Evolutionary conservation across 2,329 filamentous ascomycete genomes (phyloP).

Genomic region (Exophiala lecanii-corni): DNA sequence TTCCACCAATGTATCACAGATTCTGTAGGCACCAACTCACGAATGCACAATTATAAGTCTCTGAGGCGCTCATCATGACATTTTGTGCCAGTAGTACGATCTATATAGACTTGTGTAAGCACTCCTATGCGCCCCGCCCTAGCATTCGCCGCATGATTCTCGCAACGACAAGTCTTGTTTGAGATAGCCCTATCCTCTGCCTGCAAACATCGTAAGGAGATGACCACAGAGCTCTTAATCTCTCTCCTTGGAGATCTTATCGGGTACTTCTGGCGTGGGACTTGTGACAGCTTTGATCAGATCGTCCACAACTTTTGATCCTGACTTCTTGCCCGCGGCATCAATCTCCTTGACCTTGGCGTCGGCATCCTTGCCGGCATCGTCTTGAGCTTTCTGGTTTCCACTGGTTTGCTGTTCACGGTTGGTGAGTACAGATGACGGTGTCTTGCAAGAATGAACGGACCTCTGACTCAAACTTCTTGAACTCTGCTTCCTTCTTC

Average conservation of each 20-base stretch:
- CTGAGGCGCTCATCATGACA: no score
- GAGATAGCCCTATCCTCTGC: no score
- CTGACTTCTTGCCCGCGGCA: conserved; percentile 71
- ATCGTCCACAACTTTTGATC: conserved; percentile 74
- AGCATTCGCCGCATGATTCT: no score
- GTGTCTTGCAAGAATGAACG: conserved; percentile 4
- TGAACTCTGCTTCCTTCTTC: conserved; percentile 89
- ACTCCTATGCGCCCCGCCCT: no score
- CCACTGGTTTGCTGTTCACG: conserved; percentile 79
- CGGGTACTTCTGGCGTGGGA: conserved; percentile 67
- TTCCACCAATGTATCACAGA: no score
- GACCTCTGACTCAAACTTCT: conserved; percentile 83
- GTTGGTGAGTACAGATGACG: conserved; percentile 5
- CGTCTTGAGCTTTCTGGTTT: conserved; percentile 75
- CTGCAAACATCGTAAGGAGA: no score
- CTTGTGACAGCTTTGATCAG: conserved; percentile 81
- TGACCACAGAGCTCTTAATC: no score
- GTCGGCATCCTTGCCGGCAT: conserved; percentile 77
- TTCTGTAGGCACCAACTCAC: no score
- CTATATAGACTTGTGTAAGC: no score
- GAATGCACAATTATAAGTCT: no score
- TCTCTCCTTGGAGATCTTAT: conserved; percentile 30
- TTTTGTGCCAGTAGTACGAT: no score
- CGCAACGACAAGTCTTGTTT: no score
- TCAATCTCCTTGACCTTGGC: conserved; percentile 77